Evolutionary conservation across 805 yeast species (phyloP).

Genomic region (Saturnispora kantuleensis): DNA sequence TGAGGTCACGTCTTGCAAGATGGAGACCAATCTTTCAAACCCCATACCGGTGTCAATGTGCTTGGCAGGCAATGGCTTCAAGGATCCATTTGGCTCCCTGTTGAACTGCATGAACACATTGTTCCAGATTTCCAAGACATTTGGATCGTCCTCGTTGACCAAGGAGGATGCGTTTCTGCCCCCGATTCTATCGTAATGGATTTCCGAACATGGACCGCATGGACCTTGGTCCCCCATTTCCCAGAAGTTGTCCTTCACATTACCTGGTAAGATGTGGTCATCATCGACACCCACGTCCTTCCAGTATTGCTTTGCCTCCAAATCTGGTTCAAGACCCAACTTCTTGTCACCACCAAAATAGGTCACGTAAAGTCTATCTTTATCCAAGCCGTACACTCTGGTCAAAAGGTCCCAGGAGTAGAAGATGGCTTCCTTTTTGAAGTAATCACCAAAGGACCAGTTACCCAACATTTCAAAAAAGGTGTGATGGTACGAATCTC

Average conservation of each 20-base stretch:
- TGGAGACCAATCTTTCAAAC: constrained; percentile 91
- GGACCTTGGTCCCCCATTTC: constrained; percentile 99
- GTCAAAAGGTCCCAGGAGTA: constrained; percentile 92
- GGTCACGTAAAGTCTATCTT: constrained; percentile 82
- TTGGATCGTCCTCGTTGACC: constrained; percentile 96
- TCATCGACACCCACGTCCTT: constrained; percentile 77
- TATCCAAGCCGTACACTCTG: constrained; percentile 66
- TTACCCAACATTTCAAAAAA: constrained; percentile 99
- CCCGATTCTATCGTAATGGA: constrained; percentile 96
- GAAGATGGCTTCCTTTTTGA: constrained; percentile 84
- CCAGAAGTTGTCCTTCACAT: constrained; percentile 92
- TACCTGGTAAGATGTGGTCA: constrained; percentile 88
- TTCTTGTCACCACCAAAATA: constrained; percentile 90
- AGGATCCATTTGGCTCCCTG: constrained; percentile 78
- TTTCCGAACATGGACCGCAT: constrained; percentile 98
- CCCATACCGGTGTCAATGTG: constrained; percentile 99
- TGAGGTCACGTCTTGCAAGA: constrained; percentile 81
- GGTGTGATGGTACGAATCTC: constrained; percentile 96
- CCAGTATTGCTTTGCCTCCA: constrained; percentile 90
- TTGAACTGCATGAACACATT: constrained; percentile 94
- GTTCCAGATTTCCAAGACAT: constrained; percentile 97
- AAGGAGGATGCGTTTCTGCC: constrained; percentile 89
- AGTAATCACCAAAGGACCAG: constrained; percentile 99
- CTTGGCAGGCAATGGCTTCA: constrained; percentile 81
- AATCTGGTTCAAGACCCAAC: constrained; percentile 81